Evolutionary conservation across 225 moss, liverwort and hornwort genomes (phyloP).

Genomic region (Antitrichia curtipendula): DNA sequence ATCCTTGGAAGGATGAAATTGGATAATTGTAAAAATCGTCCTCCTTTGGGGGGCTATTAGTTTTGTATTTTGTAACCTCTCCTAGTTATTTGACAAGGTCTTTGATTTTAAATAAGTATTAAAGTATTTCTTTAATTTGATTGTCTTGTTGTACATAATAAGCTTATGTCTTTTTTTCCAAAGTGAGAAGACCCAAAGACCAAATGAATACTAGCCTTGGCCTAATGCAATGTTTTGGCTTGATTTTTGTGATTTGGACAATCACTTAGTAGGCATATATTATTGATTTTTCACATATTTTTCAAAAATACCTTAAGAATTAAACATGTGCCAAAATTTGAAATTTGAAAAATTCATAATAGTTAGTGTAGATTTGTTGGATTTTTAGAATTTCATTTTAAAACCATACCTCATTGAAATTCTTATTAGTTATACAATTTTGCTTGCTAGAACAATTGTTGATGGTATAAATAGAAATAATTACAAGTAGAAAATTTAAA

Average conservation of each 20-base stretch:
- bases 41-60: too few species aligned
- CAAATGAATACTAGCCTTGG: too few species aligned
- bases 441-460: neutral
- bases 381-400: neutral
- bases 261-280: neutral
- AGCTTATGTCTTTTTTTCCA: too few species aligned
- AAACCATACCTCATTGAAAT: neutral
- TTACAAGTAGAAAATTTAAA: neutral
- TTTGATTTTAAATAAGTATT: too few species aligned
- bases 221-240: too few species aligned
- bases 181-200: too few species aligned
- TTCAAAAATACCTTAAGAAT: neutral
- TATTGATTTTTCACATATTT: neutral
- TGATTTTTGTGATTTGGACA: rapidly evolving
- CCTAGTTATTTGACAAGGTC: too few species aligned
- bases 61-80: too few species aligned
- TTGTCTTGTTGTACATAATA: too few species aligned
- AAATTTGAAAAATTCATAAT: neutral
- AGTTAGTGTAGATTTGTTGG: neutral
- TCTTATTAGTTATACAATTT: neutral
- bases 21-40: too few species aligned
- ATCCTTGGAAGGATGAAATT: too few species aligned
- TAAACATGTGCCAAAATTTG: neutral
- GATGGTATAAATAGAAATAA: neutral
- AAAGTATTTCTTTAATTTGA: too few species aligned